phyloP scores from a whole-genome alignment of 768 basidiomycete genomes.

The Kondoa malvinella region DNA sequence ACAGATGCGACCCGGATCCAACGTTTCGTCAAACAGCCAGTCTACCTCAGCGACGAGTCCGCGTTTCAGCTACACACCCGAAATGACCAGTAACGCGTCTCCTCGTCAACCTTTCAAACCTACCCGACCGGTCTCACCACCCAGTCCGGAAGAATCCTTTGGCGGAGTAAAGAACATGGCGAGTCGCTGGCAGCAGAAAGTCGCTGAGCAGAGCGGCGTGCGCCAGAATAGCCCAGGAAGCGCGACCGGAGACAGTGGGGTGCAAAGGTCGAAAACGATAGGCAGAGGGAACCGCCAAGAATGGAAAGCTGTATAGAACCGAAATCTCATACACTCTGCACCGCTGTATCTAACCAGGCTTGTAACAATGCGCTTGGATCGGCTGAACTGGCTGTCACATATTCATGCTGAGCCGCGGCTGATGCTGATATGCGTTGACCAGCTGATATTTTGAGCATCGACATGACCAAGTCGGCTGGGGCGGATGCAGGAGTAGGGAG shows the following conservation, averaged over 20 bases:
- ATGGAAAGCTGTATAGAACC: neutral
- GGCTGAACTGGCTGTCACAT: neutral
- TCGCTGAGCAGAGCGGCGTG: constrained; percentile 2
- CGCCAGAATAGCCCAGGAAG: neutral
- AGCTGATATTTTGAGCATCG: neutral
- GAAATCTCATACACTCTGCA: neutral
- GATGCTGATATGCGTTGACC: neutral
- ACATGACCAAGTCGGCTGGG: neutral
- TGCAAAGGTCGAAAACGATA: neutral
- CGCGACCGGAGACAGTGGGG: neutral
- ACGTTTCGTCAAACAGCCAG: neutral
- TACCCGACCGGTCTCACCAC: neutral
- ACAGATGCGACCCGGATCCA: neutral
- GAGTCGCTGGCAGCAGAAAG: constrained; percentile 23
- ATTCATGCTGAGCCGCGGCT: neutral
- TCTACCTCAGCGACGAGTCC: neutral
- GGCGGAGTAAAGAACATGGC: constrained; percentile 25
- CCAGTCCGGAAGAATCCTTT: constrained; percentile 18
- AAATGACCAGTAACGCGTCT: constrained; percentile 10
- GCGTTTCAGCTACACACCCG: neutral
- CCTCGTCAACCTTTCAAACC: constrained; percentile 1
- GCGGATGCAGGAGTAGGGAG: neutral
- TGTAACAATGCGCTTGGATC: neutral
- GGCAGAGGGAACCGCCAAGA: neutral
- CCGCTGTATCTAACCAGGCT: neutral